Evolutionary conservation across 163 green algal genomes (phyloP).

Genomic region (Volvox carteri): DNA sequence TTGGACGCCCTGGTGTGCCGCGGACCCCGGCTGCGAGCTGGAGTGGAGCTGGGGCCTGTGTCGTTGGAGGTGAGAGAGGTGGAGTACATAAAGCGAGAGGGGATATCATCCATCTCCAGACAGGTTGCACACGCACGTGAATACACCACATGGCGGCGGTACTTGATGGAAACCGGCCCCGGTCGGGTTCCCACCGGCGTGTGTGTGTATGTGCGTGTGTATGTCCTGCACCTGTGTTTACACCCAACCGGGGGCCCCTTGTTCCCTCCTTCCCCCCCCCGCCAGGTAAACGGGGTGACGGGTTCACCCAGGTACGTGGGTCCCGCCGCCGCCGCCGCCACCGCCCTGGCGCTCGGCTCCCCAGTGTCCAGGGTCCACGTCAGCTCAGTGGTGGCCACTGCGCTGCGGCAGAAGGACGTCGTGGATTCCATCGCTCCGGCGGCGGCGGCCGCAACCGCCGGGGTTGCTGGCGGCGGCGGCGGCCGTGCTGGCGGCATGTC

Average conservation of each 20-base stretch:
- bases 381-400: background rate
- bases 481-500: background rate
- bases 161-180: no score
- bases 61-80: constrained; percentile 24
- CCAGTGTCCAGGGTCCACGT: constrained; percentile 14
- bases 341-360: constrained; percentile 10
- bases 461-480: background rate
- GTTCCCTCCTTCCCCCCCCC: no score
- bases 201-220: no score
- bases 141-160: no score
- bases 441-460: background rate
- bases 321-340: background rate
- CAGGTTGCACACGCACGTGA: no score
- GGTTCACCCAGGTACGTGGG: background rate
- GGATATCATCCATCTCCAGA: no score
- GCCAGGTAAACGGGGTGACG: constrained; percentile 14
- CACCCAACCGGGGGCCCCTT: no score
- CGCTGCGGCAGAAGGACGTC: background rate
- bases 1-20: constrained; percentile 1
- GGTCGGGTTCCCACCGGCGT: no score
- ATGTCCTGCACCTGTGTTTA: no score
- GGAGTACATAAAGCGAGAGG: no score
- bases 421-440: background rate
- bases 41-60: constrained; percentile 1
- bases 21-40: background rate